phyloP scores from a whole-genome alignment of 371 early-diverging fungal genomes.

The Apophysomyces ossiformis region DNA sequence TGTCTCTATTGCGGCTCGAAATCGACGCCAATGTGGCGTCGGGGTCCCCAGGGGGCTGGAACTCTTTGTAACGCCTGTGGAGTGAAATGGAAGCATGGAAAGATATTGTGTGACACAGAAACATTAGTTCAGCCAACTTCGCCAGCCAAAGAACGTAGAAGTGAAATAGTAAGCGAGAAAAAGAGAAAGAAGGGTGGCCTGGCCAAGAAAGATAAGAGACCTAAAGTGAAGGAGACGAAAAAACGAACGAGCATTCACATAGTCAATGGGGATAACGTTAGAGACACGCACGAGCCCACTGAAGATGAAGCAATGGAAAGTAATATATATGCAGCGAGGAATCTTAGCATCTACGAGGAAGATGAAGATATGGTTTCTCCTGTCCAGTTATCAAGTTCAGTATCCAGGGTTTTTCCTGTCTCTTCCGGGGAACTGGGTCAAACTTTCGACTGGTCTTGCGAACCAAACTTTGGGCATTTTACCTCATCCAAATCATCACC shows the following conservation, averaged over 20 bases:
- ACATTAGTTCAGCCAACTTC: neutral
- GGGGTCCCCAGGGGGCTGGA: conserved; percentile 81
- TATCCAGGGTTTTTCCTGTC: neutral
- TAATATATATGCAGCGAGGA: conserved; percentile 17
- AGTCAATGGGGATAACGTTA: conserved; percentile 8
- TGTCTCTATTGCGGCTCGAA: conserved; percentile 83
- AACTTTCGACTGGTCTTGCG: conserved; percentile 24
- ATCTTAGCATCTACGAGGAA: conserved; percentile 16
- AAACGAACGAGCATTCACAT: conserved; percentile 12
- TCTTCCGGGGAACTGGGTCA: conserved; percentile 7
- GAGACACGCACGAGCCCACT: conserved; percentile 6
- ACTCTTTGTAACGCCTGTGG: conserved; percentile 92
- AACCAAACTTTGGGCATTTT: conserved; percentile 23
- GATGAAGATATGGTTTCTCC: conserved; percentile 17
- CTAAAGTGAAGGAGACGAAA: conserved; percentile 21
- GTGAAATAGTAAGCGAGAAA: conserved; percentile 4
- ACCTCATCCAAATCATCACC: conserved; percentile 13
- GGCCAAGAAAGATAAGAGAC: conserved; percentile 22
- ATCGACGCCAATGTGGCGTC: conserved; percentile 90
- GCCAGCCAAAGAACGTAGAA: conserved; percentile 11
- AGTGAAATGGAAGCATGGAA: conserved; percentile 85
- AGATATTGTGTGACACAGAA: conserved; percentile 52
- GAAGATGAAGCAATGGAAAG: conserved; percentile 18
- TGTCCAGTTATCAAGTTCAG: conserved; percentile 3
- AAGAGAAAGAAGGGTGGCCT: conserved; percentile 24